These are phyloP conservation scores for Annulohypoxylon nitens DNA, from an alignment of 495 filamentous ascomycete genomes.

Conservation along the genomic window DNA sequence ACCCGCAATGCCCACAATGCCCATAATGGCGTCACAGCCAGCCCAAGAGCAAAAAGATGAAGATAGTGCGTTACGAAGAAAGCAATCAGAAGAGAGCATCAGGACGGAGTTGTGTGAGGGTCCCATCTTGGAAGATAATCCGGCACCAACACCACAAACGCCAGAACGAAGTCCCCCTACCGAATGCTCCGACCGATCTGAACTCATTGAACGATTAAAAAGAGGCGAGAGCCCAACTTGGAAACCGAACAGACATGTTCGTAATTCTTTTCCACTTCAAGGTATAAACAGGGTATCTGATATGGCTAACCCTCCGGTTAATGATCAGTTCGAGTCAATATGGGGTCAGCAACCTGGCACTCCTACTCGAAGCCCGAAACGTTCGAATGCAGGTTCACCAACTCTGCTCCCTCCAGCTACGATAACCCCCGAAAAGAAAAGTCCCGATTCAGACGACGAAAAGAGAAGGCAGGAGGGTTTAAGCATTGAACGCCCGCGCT, in stretches of 20 bases:
- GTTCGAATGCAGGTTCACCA: conserved; percentile 52
- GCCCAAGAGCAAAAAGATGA: conserved; percentile 10
- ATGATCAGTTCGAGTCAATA: conserved; percentile 56
- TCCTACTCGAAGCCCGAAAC: conserved; percentile 55
- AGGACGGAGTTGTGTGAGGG: conserved; percentile 70
- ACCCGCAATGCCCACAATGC: conserved; percentile 19
- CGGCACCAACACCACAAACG: conserved; percentile 48
- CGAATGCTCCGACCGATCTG: conserved; percentile 70
- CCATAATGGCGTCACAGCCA: conserved; percentile 39
- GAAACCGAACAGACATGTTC: conserved; percentile 74
- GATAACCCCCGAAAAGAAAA: conserved; percentile 59
- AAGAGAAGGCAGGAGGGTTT: conserved; percentile 56
- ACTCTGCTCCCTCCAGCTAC: conserved; percentile 55
- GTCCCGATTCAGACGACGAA: conserved; percentile 48
- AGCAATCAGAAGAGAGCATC: conserved; percentile 66
- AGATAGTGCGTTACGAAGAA: conserved; percentile 45
- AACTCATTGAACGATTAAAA: conserved; percentile 89
- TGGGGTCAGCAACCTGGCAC: conserved; percentile 50
- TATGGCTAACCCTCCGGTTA: conserved; percentile 29
- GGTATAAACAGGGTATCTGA: neutral
- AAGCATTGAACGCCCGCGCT: conserved; percentile 85
- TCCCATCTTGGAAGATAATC: conserved; percentile 62
- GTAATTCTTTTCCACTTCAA: conserved; percentile 26
- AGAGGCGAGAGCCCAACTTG: conserved; percentile 81
- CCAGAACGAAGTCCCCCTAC: conserved; percentile 48